Evolutionary conservation across 2,329 filamentous ascomycete species (phyloP), one percentile per base, ranked within the genome.

Genomic region (Calonectria pseudoturangicola): DNA sequence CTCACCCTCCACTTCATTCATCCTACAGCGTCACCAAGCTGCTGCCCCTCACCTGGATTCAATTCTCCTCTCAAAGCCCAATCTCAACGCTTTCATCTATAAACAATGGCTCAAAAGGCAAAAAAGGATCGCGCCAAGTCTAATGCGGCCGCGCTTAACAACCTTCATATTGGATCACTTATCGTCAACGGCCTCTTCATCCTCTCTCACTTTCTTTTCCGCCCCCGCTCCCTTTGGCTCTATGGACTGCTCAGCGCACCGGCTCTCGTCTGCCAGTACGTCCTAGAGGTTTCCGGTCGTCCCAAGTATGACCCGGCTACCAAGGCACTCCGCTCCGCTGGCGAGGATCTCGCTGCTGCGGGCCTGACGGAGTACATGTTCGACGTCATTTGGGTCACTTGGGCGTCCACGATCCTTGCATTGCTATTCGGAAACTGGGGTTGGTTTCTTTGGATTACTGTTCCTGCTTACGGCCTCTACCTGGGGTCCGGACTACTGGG

Each of bases 361-460:
- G 97, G 97, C 5, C 86, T 99, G 87, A 98, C 96, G 13, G 97
- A 98, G 86, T 98, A 97, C 88, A 95, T 98, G 93, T 99, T 98
- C 90, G 97, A 99, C 85, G 91, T 98, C 63, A 88, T 98, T 66
- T 98, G 98, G 91, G 95, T 98, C 86, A 98, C 95, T 0, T 98
- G 96, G 93, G 92, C 91, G 13, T 94, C 92, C 67, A 87, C 95
- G 48, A 85, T 93, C 10, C 84, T 93, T n/a, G 95, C 93, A 16
- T 89, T 93, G 18, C 75, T 98, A 33, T 90, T 96, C 60, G 97
- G 97, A 4, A 95, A 98, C 83, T 93, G 93, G 86, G 94, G 86
- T 16, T 92, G 89, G 89, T 81, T 90, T 25, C 78, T 91, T 13
- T 92, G 89, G 89, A 80, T 85, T 18, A 81, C 88, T 27, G 86